Evolutionary conservation across 106 monocot genomes (phyloP).

Genomic region (Ottelia alismoides): DNA sequence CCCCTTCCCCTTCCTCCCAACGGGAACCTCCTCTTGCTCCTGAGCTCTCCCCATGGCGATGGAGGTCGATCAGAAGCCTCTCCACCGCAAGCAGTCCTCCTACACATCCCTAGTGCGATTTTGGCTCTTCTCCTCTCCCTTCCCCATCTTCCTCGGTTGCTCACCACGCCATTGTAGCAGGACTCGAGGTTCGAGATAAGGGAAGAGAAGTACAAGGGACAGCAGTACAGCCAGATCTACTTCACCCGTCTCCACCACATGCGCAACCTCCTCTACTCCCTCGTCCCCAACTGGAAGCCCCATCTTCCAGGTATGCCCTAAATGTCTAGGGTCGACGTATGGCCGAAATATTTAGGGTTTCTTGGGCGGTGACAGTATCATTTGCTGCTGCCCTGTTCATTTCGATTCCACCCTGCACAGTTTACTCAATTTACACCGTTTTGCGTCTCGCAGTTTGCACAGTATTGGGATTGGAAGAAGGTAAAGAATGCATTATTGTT

Average conservation of each 20-base stretch:
- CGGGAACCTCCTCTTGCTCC: too few relatives aligned
- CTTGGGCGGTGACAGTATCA: too few relatives aligned
- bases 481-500: slow-evolving; percentile 80
- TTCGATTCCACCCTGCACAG: too few relatives aligned
- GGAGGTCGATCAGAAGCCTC: slow-evolving; percentile 26
- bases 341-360: too few relatives aligned
- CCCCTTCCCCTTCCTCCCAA: slow-evolving; percentile 30
- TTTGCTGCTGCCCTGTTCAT: too few relatives aligned
- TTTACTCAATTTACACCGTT: too few relatives aligned
- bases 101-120: slow-evolving; percentile 38
- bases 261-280: slow-evolving; percentile 49
- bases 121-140: neutral
- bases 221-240: slow-evolving; percentile 97
- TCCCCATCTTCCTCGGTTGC: neutral
- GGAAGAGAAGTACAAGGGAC: slow-evolving; percentile 74
- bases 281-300: slow-evolving; percentile 52
- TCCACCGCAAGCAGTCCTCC: slow-evolving; percentile 77
- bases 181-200: slow-evolving; percentile 70
- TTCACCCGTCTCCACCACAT: slow-evolving; percentile 67
- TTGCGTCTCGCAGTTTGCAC: slow-evolving; percentile 58
- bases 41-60: too few relatives aligned
- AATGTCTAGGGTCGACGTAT: neutral
- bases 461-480: slow-evolving; percentile 81
- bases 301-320: slow-evolving; percentile 39
- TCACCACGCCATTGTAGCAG: slow-evolving; percentile 12